Conservation (phyloP, 805 yeast genomes). For the Saccharomycopsis sp. region DNA sequence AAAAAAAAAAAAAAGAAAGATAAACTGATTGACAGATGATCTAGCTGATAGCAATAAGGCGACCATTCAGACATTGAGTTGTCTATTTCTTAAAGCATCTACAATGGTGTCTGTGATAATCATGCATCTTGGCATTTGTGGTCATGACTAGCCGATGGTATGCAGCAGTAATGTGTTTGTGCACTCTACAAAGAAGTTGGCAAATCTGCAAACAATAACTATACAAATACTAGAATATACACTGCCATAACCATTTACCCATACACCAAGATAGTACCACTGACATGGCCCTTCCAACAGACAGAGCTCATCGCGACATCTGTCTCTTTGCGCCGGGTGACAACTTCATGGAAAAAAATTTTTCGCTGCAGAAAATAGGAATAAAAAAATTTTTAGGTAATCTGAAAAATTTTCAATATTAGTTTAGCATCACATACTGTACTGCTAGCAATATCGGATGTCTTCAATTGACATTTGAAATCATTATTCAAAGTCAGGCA, state of each 20-base stretch:
- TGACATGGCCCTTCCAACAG: not conserved
- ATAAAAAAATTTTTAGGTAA: not conserved
- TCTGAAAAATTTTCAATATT: slow-evolving; percentile 2
- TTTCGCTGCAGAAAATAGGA: not conserved
- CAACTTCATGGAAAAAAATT: not conserved
- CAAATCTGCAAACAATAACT: not conserved
- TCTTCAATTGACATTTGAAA: not conserved
- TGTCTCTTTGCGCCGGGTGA: not conserved
- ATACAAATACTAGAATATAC: no score
- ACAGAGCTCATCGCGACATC: not conserved
- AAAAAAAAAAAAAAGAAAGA: no score
- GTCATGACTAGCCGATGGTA: no score
- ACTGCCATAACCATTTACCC: no score
- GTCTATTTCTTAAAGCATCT: no score
- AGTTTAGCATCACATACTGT: not conserved
- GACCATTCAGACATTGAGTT: no score
- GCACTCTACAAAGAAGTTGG: no score
- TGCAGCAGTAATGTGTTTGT: no score
- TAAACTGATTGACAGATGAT: no score
- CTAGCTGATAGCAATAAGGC: no score
- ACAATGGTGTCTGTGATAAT: not conserved
- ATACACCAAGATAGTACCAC: no score
- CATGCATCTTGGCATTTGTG: not conserved
- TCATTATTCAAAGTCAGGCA: not conserved
- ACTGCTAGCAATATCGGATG: not conserved